phyloP scores from a whole-genome alignment of 306 rosid genomes.

The Cicer pinnatifidum region DNA sequence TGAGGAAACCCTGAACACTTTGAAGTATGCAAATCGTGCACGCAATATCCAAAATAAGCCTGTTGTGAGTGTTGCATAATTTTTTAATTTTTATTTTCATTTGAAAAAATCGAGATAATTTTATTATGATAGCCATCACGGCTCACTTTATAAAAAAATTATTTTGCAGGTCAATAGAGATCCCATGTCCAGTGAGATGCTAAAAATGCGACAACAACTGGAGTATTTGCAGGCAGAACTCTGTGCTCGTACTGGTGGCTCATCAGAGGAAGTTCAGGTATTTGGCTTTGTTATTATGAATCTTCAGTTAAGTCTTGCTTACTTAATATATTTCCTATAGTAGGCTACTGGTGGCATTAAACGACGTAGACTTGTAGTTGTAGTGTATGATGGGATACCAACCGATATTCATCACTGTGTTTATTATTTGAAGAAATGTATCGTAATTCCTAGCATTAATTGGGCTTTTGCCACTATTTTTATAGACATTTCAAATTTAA shows the following conservation, averaged over 20 bases:
- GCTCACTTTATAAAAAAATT: conserved; percentile 7
- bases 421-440: conserved; percentile 29
- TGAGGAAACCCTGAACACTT: conserved; percentile 98
- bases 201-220: conserved; percentile 96
- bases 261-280: conserved; percentile 96
- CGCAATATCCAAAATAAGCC: conserved; percentile 98
- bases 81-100: conserved; percentile 11
- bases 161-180: conserved; percentile 85
- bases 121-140: conserved; percentile 40
- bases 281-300: conserved; percentile 32
- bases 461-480: conserved; percentile 20
- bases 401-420: conserved; percentile 33
- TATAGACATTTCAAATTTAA: conserved; percentile 31
- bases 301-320: conserved; percentile 33
- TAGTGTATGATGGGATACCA: conserved; percentile 30
- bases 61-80: conserved; percentile 66
- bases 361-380: conserved; percentile 30
- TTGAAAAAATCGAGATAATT: conserved; percentile 32
- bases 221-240: conserved; percentile 97
- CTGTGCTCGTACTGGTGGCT: conserved; percentile 90
- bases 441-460: conserved; percentile 11
- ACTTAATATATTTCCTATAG: conserved; percentile 28
- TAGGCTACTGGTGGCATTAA: conserved; percentile 28
- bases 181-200: conserved; percentile 96
- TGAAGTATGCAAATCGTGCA: conserved; percentile 98